Conservation (phyloP, 208 protist species). For the Trypanosoma brucei region DNA sequence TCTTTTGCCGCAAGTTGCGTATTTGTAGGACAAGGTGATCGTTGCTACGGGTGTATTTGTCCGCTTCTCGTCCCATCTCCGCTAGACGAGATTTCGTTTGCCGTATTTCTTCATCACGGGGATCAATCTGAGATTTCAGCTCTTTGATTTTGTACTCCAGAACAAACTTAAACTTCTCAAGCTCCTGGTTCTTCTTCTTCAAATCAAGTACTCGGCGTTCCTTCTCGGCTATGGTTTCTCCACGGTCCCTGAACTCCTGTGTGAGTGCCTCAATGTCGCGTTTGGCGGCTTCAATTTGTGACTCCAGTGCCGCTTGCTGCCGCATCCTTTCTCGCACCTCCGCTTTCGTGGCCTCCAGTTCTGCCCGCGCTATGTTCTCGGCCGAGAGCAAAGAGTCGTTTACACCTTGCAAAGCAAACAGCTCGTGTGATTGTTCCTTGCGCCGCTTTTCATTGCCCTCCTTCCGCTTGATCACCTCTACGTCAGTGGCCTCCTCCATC, state of each 20-base stretch:
- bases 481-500: constrained; percentile 95
- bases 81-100: constrained; percentile 91
- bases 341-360: constrained; percentile 87
- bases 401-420: constrained; percentile 78
- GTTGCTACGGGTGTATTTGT: constrained; percentile 92
- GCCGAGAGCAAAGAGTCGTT: constrained; percentile 85
- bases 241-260: constrained; percentile 92
- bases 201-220: constrained; percentile 96
- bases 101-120: constrained; percentile 93
- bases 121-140: constrained; percentile 97
- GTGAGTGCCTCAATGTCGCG: constrained; percentile 92
- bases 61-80: constrained; percentile 93
- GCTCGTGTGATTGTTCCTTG: constrained; percentile 84
- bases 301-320: constrained; percentile 78
- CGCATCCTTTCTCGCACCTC: constrained; percentile 84
- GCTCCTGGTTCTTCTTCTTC: constrained; percentile 97
- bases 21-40: constrained; percentile 91
- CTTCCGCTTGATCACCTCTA: constrained; percentile 92
- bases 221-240: constrained; percentile 95
- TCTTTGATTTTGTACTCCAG: constrained; percentile 98
- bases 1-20: constrained; percentile 90
- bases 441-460: constrained; percentile 91
- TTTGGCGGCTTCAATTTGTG: constrained; percentile 91
- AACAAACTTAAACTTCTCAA: constrained; percentile 99
- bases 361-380: constrained; percentile 90